phyloP scores from a whole-genome alignment of 2,329 filamentous ascomycete genomes.

The Chaetomium globosum region DNA sequence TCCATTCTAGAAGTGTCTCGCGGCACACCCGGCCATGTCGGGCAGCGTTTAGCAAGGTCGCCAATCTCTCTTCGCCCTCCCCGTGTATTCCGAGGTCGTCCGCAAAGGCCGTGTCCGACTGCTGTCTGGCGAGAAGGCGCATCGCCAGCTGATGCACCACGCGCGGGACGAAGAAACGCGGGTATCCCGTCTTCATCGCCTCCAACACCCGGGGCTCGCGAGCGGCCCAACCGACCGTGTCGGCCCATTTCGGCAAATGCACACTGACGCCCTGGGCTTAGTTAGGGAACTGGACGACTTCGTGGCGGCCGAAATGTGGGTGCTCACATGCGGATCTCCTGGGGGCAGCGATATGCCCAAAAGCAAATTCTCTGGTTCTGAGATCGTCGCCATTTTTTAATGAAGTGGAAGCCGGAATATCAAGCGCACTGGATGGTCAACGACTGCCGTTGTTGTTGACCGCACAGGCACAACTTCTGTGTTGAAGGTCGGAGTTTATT shows the following conservation, averaged over 20 bases:
- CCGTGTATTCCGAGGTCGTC: not conserved
- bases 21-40: constrained; percentile 18
- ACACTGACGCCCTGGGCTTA: constrained; percentile 33
- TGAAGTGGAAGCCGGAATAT: not conserved
- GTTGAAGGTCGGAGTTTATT: not conserved
- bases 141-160: constrained; percentile 24
- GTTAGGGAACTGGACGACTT: not conserved
- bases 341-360: constrained; percentile 23
- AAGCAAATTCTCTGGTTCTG: constrained; percentile 12
- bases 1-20: not conserved
- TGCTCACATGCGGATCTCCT: constrained; percentile 25
- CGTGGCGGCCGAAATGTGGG: not conserved
- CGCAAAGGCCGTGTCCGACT: not conserved
- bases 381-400: constrained; percentile 6
- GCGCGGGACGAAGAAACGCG: constrained; percentile 34
- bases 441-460: too few species aligned
- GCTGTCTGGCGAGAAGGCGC: not conserved
- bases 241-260: constrained; percentile 34
- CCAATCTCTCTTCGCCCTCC: not conserved
- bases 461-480: not conserved
- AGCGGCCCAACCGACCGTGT: constrained; percentile 34
- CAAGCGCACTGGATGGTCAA: too few species aligned
- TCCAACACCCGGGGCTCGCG: constrained; percentile 29
- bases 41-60: constrained; percentile 10
- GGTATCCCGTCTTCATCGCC: constrained; percentile 34